A percentile compares a stretch with the other conserved stretches of the same genome.
phyloP scores from a whole-genome alignment of 2,329 filamentous ascomycete genomes.

The Colletotrichum sp. region DNA sequence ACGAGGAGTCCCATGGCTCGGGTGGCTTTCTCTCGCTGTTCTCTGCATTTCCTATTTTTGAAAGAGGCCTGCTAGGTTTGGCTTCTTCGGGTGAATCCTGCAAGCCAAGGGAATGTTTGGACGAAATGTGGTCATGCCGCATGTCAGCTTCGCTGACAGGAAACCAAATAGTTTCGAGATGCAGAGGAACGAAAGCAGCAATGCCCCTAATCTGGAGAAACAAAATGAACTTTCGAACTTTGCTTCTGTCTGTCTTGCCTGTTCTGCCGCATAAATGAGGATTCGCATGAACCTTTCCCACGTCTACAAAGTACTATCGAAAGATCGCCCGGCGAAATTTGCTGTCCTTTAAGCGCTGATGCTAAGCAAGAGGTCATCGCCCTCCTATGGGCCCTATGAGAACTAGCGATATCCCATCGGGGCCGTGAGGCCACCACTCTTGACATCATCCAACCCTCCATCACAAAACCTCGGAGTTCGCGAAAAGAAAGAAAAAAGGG shows the following conservation, averaged over 20 bases:
- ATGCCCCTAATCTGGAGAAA: neutral
- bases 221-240: neutral
- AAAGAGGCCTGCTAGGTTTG: neutral
- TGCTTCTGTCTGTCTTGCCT: neutral
- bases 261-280: neutral
- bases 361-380: neutral
- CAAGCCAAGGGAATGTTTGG: neutral
- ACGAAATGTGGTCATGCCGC: neutral
- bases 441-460: slow-evolving; percentile 6
- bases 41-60: neutral
- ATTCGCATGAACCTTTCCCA: neutral
- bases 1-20: neutral
- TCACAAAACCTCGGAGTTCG: neutral
- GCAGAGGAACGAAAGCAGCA: neutral
- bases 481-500: neutral
- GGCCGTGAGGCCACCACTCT: neutral
- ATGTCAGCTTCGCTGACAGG: neutral
- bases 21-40: neutral
- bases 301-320: neutral
- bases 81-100: neutral
- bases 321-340: neutral
- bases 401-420: neutral
- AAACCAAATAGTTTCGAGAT: neutral
- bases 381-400: neutral
- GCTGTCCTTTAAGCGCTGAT: neutral